phyloP scores from a whole-genome alignment of 2,329 filamentous ascomycete species.

The Onygena corvina region DNA sequence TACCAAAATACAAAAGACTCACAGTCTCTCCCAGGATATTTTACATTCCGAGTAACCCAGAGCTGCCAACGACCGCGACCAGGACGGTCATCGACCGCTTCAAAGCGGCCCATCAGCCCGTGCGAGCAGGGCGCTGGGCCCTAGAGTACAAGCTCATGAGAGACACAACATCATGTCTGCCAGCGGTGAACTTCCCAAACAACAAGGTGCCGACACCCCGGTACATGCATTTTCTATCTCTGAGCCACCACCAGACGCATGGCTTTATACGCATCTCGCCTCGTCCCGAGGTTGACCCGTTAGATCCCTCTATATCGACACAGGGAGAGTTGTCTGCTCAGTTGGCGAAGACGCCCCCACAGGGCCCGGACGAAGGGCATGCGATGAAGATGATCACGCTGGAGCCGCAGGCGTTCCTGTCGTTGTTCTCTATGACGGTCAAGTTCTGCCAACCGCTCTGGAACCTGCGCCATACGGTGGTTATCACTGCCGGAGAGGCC shows the following conservation, averaged over 20 bases:
- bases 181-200: constrained; percentile 23
- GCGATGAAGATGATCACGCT: constrained; percentile 28
- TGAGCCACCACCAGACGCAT: constrained; percentile 30
- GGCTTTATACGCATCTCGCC: constrained; percentile 34
- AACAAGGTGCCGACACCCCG: constrained; percentile 24
- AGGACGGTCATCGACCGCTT: constrained; percentile 28
- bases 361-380: neutral
- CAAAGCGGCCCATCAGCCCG: constrained; percentile 27
- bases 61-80: constrained; percentile 26
- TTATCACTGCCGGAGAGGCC: constrained; percentile 26
- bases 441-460: constrained; percentile 34
- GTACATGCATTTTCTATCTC: constrained; percentile 34
- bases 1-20: neutral
- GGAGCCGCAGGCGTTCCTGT: constrained; percentile 24
- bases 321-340: neutral
- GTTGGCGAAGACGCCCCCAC: neutral
- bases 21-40: constrained; percentile 25
- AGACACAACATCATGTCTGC: constrained; percentile 32
- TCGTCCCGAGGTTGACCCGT: constrained; percentile 14
- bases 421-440: constrained; percentile 31
- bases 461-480: constrained; percentile 31
- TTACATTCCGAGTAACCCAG: constrained; percentile 33
- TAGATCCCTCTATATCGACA: constrained; percentile 7
- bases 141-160: constrained; percentile 34
- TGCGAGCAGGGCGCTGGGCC: constrained; percentile 29